Conservation (phyloP, 2,329 filamentous ascomycete genomes). For the Dactylellina cionopaga region DNA sequence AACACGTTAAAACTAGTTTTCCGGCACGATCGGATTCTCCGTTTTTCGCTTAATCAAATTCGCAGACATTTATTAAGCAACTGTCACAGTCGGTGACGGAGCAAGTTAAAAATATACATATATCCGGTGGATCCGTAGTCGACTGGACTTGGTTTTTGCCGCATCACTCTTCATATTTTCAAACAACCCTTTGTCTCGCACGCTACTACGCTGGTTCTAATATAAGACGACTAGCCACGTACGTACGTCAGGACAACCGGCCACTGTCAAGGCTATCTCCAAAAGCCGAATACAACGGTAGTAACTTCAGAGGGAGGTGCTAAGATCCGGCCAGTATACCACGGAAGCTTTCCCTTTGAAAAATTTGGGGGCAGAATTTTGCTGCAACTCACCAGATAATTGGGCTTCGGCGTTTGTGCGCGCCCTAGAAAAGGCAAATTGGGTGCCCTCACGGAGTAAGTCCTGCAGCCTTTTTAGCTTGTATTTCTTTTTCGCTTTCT, state of each 20-base stretch:
- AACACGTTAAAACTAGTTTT: neutral
- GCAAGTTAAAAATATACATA: constrained; percentile 41
- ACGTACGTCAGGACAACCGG: constrained; percentile 29
- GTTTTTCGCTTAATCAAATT: constrained; percentile 1
- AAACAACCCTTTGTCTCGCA: too few species aligned
- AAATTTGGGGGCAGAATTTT: constrained; percentile 19
- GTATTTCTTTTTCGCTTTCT: too few species aligned
- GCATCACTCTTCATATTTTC: neutral
- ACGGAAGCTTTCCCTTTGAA: constrained; percentile 36
- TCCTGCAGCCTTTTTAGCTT: constrained; percentile 40
- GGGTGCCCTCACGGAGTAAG: constrained; percentile 43
- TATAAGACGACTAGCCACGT: constrained; percentile 25
- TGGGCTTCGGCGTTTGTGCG: constrained; percentile 52
- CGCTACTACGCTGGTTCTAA: too few species aligned
- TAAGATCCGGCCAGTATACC: constrained; percentile 42
- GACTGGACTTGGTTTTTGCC: neutral
- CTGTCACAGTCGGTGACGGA: too few species aligned
- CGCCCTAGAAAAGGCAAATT: constrained; percentile 48
- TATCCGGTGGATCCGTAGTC: constrained; percentile 46
- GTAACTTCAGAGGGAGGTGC: constrained; percentile 8
- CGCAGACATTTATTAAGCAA: constrained; percentile 14
- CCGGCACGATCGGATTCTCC: neutral
- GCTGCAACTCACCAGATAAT: constrained; percentile 11
- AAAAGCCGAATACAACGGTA: constrained; percentile 51
- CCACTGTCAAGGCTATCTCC: constrained; percentile 23